Base-by-base conservation (phyloP, 73 alveolate genomes). In the Blepharisma japonicum region DNA sequence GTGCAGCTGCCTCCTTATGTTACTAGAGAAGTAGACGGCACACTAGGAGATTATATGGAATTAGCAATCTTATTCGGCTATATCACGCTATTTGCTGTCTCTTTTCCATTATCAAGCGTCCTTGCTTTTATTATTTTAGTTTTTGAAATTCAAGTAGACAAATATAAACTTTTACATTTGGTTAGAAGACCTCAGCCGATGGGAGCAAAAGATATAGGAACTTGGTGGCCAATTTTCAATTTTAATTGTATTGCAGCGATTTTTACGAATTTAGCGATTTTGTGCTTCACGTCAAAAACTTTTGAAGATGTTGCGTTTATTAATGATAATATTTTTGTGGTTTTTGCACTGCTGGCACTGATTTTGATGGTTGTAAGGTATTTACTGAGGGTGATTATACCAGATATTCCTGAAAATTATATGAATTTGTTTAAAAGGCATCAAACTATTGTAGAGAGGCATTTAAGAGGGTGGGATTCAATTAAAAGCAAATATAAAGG, bases 21-120 rank as follows among this genome's bases (percentile, higher is more conserved):
- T 61, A 84, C 87, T 27, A n/a, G 77, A 70, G 92, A 81, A 68
- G 85, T 85, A 0, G 92, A 85, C 81, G 92, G 92, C 9, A 84
- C 87, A 25, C 78, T 81, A 6, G 81, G 87, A 6, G 86, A 82
- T 66, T 85, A 85, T 47, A 56, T 85, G 80, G 89, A 85, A 81
- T 54, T 85, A 45, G 45, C 77, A 6, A 71, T 85, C 32, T 45
- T 78, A 47, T 85, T 81, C 55, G 83, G 86, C 42, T 85, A 51
- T 77, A 54, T 85, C 18, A 77, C 81, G 32, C 51, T 85, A 7
- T 85, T 85, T 72, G 88, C 89, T 5, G 71, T 85, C 3, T 86
- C 92, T 39, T 85, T 80, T 68, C 92, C 92, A n/a, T 61, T 82
- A 20, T 42, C 85, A 51, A 74, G 71, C 51, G 68, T 72, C 8